Evolutionary conservation across 2,329 filamentous ascomycete species (phyloP).

Genomic region (Cucurbitaria berberidis): DNA sequence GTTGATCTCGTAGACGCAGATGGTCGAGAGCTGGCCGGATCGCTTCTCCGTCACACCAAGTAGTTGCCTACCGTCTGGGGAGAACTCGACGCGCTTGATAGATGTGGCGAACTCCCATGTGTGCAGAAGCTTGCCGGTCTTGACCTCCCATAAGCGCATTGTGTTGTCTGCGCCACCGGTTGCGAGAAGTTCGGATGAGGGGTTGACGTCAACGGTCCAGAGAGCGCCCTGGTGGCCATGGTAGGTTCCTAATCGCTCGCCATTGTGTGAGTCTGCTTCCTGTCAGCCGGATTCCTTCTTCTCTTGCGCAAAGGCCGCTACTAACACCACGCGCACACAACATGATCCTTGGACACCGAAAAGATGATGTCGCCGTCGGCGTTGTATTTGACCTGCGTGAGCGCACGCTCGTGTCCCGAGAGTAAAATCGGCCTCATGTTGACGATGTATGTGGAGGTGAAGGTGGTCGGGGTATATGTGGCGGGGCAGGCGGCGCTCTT

Average conservation of each 20-base stretch:
- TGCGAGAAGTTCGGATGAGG: constrained; percentile 87
- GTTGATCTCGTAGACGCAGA: constrained; percentile 89
- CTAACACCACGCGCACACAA: constrained; percentile 88
- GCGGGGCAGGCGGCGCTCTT: constrained; percentile 26
- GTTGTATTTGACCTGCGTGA: constrained; percentile 87
- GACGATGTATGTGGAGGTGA: constrained; percentile 20
- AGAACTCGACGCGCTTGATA: constrained; percentile 98
- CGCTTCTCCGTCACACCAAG: constrained; percentile 98
- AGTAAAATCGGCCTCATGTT: constrained; percentile 94
- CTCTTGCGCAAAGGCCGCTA: constrained; percentile 9
- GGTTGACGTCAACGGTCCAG: constrained; percentile 98
- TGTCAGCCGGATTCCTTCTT: constrained; percentile 27
- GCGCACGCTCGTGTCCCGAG: constrained; percentile 93
- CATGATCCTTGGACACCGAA: constrained; percentile 93
- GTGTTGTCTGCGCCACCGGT: constrained; percentile 98
- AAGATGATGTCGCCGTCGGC: constrained; percentile 96
- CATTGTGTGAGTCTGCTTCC: constrained; percentile 76
- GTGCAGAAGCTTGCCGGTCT: constrained; percentile 91
- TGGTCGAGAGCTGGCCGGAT: constrained; percentile 93
- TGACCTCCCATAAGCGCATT: constrained; percentile 94
- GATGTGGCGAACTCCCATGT: constrained; percentile 97
- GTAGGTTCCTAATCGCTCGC: constrained; percentile 93
- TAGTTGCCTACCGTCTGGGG: constrained; percentile 86
- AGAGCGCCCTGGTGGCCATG: constrained; percentile 96
- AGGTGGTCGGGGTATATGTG: constrained; percentile 28